A percentile compares a stretch with the other conserved stretches of the same genome.
Conservation (phyloP, 2,329 filamentous ascomycete species). For the Paraphoma chrysanthemicola region DNA sequence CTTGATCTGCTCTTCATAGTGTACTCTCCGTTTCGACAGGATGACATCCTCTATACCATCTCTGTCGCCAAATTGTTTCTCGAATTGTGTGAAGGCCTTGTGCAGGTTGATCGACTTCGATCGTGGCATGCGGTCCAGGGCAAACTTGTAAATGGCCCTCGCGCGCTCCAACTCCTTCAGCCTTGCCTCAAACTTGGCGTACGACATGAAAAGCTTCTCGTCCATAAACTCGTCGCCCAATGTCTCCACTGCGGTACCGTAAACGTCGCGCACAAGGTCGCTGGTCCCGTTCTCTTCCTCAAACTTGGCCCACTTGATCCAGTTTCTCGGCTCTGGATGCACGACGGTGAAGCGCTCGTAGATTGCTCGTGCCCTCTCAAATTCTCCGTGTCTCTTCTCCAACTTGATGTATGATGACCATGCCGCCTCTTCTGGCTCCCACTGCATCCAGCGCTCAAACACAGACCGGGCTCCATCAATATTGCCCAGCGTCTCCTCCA, state of each 20-base stretch:
- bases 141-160: constrained; percentile 95
- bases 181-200: constrained; percentile 93
- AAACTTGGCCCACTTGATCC: constrained; percentile 98
- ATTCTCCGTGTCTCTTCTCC: constrained; percentile 94
- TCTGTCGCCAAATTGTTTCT: constrained; percentile 94
- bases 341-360: constrained; percentile 90
- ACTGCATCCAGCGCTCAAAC: constrained; percentile 98
- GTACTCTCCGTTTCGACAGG: constrained; percentile 87
- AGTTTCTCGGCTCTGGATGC: constrained; percentile 92
- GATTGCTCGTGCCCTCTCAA: constrained; percentile 85
- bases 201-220: constrained; percentile 93
- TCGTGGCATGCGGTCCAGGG: constrained; percentile 86
- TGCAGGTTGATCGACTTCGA: constrained; percentile 85
- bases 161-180: constrained; percentile 94
- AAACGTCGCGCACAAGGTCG: constrained; percentile 90
- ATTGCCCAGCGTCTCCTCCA: constrained; percentile 97
- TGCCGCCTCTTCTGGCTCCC: constrained; percentile 94
- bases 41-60: constrained; percentile 97
- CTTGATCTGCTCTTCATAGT: constrained; percentile 93
- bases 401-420: constrained; percentile 97
- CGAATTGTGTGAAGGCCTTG: constrained; percentile 95
- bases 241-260: constrained; percentile 84
- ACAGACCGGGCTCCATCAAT: constrained; percentile 90
- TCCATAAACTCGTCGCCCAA: constrained; percentile 95
- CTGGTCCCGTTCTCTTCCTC: constrained; percentile 95